Evolutionary conservation across 768 basidiomycete species (phyloP), one percentile per base, ranked within the genome.

Genomic region (Phanerochaete sordida): DNA sequence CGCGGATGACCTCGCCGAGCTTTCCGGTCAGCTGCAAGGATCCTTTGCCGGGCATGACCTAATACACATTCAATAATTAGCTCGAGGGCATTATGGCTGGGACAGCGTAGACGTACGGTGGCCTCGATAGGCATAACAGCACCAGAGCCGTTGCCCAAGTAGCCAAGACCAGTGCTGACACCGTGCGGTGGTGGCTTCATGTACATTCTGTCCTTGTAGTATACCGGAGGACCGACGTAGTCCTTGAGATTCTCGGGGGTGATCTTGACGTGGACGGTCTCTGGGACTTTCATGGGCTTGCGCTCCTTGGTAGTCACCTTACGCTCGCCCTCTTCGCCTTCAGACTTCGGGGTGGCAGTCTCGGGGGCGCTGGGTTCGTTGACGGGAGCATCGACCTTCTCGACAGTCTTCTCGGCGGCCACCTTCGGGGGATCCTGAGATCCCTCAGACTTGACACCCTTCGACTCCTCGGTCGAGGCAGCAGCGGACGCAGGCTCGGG

Each of bases 21-120:
- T 98, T 98, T 39, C 97, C 97, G 0, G 97, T 98, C 8, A 98
- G 76, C 65, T 95, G 94, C 1, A 99, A 79, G 16, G 81, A 82
- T 13, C 96, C 96, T 71, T 96, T 96, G 2, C 97, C 97, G 26
- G 96, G 95, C 94, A 97, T 98, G 53, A 87, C 87, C 93, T 95
- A 71, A n/a, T 54, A 16, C 53, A 56, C 13, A 49, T 26, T 28
- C 16, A 4, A 16, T 28, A 28, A 31, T 33, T 16, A 39, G 21
- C 21, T 44, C 28, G 19, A 27, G 54, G n/a, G n/a, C n/a, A n/a
- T n/a, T n/a, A n/a, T n/a, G n/a, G n/a, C n/a, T n/a, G n/a, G n/a
- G n/a, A n/a, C n/a, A n/a, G n/a, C n/a, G n/a, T n/a, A n/a, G n/a
- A 80, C 86, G 67, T 61, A 95, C 95, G 67, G 90, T 90, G 39